phyloP scores from a whole-genome alignment of 371 early-diverging fungal species.

The Entomophthora muscae region DNA sequence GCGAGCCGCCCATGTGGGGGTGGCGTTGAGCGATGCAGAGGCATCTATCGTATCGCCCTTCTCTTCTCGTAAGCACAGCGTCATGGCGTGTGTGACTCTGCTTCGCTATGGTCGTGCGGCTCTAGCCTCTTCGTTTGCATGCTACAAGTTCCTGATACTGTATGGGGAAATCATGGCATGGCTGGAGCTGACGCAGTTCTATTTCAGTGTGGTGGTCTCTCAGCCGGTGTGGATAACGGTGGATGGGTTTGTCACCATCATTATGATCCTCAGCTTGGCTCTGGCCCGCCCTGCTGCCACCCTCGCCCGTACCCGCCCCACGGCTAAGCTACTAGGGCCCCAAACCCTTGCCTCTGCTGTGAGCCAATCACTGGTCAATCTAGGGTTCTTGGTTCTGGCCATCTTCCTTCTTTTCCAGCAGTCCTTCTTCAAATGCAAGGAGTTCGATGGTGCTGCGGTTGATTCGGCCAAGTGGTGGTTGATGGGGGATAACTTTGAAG shows the following conservation, averaged over 20 bases:
- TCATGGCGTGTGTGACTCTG: constrained; percentile 48
- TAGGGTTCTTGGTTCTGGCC: constrained; percentile 26
- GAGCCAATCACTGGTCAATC: constrained; percentile 42
- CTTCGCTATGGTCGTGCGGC: constrained; percentile 55
- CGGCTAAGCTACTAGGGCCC: constrained; percentile 45
- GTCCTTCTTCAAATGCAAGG: constrained; percentile 48
- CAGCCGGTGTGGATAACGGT: constrained; percentile 50
- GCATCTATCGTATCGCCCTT: constrained; percentile 78
- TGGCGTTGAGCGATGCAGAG: constrained; percentile 79
- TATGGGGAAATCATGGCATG: constrained; percentile 63
- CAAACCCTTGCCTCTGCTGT: constrained; percentile 46
- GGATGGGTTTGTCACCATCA: constrained; percentile 43
- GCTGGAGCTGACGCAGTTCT: constrained; percentile 36
- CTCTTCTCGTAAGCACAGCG: constrained; percentile 40
- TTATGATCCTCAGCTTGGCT: constrained; percentile 46
- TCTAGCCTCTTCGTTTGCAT: constrained; percentile 52
- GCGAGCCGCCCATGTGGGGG: constrained; percentile 80
- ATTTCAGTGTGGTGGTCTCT: constrained; percentile 30
- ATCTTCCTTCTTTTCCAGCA: constrained; percentile 37
- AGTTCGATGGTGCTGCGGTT: constrained; percentile 37
- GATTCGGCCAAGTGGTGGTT: constrained; percentile 59
- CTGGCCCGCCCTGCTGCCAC: constrained; percentile 31
- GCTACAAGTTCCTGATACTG: constrained; percentile 51
- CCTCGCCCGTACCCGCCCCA: constrained; percentile 38
- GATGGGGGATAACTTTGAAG: constrained; percentile 57